phyloP scores from a whole-genome alignment of 163 green algal species.

The Chloroidium sp. region DNA sequence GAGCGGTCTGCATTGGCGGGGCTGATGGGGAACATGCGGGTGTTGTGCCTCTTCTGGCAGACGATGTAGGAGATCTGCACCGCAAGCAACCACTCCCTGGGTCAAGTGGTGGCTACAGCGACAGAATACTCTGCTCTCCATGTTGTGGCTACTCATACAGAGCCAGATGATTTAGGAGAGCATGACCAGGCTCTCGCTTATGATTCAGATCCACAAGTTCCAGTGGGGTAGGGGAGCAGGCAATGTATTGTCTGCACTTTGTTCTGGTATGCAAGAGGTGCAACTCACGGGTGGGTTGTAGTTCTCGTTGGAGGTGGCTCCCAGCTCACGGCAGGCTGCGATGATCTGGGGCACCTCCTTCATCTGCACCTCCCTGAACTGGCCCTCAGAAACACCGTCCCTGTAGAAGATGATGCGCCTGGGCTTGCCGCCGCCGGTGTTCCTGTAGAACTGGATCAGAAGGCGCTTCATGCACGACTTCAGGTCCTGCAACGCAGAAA shows the following conservation, averaged over 20 bases:
- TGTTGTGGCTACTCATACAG: no score
- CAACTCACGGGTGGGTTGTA: not conserved
- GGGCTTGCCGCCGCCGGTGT: conserved; percentile 41
- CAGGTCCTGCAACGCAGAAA: conserved; percentile 24
- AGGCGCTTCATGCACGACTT: conserved; percentile 48
- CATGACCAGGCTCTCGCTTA: no score
- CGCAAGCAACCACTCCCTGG: no score
- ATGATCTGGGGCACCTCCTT: conserved; percentile 19
- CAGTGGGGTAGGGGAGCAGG: no score
- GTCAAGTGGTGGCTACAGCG: no score
- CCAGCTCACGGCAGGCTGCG: conserved; percentile 4
- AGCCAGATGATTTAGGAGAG: no score
- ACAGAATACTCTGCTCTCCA: no score
- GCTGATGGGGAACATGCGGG: conserved; percentile 54
- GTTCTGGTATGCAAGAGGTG: no score
- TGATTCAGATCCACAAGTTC: no score
- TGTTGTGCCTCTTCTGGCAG: conserved; percentile 83
- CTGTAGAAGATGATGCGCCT: conserved; percentile 59
- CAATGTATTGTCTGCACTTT: no score
- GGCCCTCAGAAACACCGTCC: conserved; percentile 47
- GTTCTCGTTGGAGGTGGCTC: not conserved
- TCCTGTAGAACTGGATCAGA: conserved; percentile 56
- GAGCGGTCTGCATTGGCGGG: conserved; percentile 24
- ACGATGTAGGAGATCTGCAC: conserved; percentile 31
- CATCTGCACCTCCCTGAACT: conserved; percentile 28